phyloP scores from a whole-genome alignment of 2,329 filamentous ascomycete genomes.

The Microthyrium microscopicum region DNA sequence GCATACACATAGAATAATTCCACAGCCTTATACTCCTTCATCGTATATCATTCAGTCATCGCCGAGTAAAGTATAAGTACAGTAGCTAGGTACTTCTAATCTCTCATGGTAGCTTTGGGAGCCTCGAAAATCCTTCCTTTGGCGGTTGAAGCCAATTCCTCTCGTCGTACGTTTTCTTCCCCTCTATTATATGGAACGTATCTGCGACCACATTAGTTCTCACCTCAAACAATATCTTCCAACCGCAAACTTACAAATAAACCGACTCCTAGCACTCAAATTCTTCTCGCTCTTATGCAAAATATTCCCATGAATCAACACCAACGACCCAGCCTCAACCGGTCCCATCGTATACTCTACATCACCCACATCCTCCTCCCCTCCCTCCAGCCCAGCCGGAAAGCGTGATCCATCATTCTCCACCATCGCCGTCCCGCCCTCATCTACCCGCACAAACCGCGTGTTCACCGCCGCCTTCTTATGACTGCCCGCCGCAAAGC shows the following conservation, averaged over 20 bases:
- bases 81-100: too few species aligned
- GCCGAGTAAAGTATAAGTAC: too few species aligned
- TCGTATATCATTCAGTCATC: too few species aligned
- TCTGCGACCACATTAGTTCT: too few species aligned
- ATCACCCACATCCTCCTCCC: slow-evolving; percentile 23
- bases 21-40: too few species aligned
- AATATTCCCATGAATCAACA: slow-evolving; percentile 89
- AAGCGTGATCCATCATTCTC: slow-evolving; percentile 51
- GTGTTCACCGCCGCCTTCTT: slow-evolving; percentile 51
- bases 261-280: slow-evolving; percentile 65
- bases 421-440: slow-evolving; percentile 30
- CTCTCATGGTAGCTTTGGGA: too few species aligned
- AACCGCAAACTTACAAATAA: too few species aligned
- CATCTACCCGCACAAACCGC: slow-evolving; percentile 51
- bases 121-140: slow-evolving; percentile 45
- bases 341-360: slow-evolving; percentile 62
- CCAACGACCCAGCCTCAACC: slow-evolving; percentile 78
- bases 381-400: slow-evolving; percentile 29
- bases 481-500: slow-evolving; percentile 73
- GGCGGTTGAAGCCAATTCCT: slow-evolving; percentile 90
- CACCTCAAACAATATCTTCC: too few species aligned
- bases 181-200: slow-evolving; percentile 94
- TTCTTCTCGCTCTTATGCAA: slow-evolving; percentile 96
- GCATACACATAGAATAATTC: too few species aligned
- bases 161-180: slow-evolving; percentile 60